Evolutionary conservation across 1,284 basidiomycete species (phyloP), one percentile per base, ranked within the genome.

Genomic region (Hypsizygus ulmarius): DNA sequence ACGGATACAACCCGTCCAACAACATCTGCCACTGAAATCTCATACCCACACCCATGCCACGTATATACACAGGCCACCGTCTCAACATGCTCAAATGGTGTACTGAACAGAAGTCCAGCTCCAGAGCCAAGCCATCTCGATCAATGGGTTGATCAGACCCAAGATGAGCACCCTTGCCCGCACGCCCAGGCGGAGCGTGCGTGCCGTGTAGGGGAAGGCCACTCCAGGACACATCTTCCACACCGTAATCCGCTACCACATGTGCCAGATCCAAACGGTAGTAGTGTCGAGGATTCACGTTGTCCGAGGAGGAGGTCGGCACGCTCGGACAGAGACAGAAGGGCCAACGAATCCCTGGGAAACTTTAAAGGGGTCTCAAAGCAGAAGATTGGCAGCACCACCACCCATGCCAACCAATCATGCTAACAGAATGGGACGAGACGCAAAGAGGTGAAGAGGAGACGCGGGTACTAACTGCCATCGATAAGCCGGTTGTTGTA

Each of bases 401-500:
- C 48, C 49, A 44, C 30, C 50, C 40, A 53, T 52, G 50, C 47
- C 50, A 56, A 50, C 47, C 50, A 56, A 50, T 51, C 54, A 54
- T 47, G 54, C 45, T 19, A 48, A 61, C 50, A 61, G 50, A 64
- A 62, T 41, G 59, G 60, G 61, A 64, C 56, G 62, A 55, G 53
- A 64, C 61, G 62, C 58, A 61, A 65, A 59, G 64, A 53, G 45
- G 52, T 47, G 49, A 54, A 67, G 63, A 62, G 59, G 63, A 64
- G 60, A 76, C 75, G 74, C 74, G 81, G 21, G 79, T 86, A 97
- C 95, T 94, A 90, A 98, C 95, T 97, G 78, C 94, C 93, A 86
- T 99, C 96, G 81, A 99, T 96, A 75, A 99, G 87, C 67, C 96
- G 88, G 75, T 94, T 93, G 82, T 99, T 93, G 81, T 98, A 99